Evolutionary conservation across 192 early-diverging fungal species (phyloP).

Genomic region (Backusella westeae): DNA sequence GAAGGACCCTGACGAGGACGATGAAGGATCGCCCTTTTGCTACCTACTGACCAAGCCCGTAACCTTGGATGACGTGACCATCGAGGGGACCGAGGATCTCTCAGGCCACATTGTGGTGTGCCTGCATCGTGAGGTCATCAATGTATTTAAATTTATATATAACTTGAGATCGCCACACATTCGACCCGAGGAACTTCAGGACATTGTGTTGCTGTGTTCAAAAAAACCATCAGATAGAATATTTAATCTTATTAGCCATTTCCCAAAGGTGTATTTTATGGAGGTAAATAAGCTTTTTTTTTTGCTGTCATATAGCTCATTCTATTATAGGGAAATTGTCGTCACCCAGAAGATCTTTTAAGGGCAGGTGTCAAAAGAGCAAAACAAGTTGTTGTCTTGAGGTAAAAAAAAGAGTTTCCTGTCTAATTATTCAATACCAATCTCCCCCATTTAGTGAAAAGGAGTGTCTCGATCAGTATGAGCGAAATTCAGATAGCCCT

Average conservation of each 20-base stretch:
- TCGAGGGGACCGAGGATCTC: not conserved
- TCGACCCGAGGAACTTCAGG: constrained; percentile 33
- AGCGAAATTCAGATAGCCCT: constrained; percentile 42
- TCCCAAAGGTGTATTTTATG: constrained; percentile 43
- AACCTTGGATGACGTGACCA: constrained; percentile 5
- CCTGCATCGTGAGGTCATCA: constrained; percentile 35
- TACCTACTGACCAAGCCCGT: constrained; percentile 8
- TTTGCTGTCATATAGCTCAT: constrained; percentile 14
- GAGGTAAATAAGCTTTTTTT: constrained; percentile 17
- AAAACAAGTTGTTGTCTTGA: constrained; percentile 45
- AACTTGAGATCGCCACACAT: constrained; percentile 35
- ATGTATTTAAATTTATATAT: constrained; percentile 28
- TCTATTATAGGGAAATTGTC: constrained; percentile 45
- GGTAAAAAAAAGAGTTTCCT: not conserved
- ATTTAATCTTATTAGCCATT: constrained; percentile 37
- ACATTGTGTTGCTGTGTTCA: constrained; percentile 42
- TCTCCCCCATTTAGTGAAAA: constrained; percentile 11
- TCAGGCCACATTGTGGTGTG: constrained; percentile 41
- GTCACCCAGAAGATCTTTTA: constrained; percentile 45
- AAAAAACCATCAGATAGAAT: constrained; percentile 33
- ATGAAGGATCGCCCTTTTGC: not conserved
- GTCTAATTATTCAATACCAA: not conserved
- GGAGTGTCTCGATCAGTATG: constrained; percentile 38
- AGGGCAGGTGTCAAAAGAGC: constrained; percentile 45
- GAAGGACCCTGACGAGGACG: not conserved